phyloP scores from a whole-genome alignment of 441 rosid genomes.

The Brassica hybrid region DNA sequence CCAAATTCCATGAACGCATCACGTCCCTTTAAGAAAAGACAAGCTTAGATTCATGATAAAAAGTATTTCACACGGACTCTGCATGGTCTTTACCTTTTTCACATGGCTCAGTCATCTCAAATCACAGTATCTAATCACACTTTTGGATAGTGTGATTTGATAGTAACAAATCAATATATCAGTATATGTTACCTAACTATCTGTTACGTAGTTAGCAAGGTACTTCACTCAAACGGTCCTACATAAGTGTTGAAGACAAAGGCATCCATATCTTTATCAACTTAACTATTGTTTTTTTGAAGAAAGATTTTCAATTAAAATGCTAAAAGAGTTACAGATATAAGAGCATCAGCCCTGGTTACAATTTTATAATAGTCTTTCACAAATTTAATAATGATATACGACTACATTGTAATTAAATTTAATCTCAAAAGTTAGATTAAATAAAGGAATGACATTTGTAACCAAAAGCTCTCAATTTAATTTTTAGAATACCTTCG shows the following conservation, averaged over 20 bases:
- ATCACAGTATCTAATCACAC: constrained; percentile 13
- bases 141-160: not conserved
- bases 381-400: no score
- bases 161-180: not conserved
- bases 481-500: no score
- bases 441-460: no score
- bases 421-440: no score
- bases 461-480: no score
- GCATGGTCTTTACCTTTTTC: constrained; percentile 59
- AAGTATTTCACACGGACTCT: constrained; percentile 71
- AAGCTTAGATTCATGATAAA: constrained; percentile 34
- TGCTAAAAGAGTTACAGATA: no score
- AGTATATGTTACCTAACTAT: not conserved
- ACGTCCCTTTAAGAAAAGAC: constrained; percentile 12
- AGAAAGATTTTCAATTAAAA: no score
- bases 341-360: no score
- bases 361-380: no score
- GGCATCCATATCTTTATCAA: not conserved
- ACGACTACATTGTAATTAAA: no score
- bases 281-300: not conserved
- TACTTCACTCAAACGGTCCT: not conserved
- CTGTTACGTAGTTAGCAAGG: not conserved
- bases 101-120: constrained; percentile 57
- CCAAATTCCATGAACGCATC: constrained; percentile 34
- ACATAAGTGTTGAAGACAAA: not conserved